Evolutionary conservation across 2,329 filamentous ascomycete genomes (phyloP).

Genomic region (Orbilia oligospora): DNA sequence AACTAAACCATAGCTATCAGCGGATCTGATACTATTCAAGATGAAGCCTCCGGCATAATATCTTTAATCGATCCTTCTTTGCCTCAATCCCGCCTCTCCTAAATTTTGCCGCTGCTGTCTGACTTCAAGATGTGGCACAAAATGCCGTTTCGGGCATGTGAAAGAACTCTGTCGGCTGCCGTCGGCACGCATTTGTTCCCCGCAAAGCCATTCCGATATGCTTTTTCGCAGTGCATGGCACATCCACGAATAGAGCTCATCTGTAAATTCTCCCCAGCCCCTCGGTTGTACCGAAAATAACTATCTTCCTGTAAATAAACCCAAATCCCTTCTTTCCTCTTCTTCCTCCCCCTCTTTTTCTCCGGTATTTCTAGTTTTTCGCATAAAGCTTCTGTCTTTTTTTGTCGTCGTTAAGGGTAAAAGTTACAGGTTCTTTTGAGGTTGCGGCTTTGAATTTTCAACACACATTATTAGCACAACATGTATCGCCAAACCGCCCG

Average conservation of each 20-base stretch:
- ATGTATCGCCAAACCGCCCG: conserved; percentile 59
- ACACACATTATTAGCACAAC: conserved; percentile 25
- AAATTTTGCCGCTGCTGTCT: too few species aligned
- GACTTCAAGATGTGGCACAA: neutral
- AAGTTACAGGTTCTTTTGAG: neutral
- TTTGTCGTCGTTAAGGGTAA: neutral
- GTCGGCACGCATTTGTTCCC: conserved; percentile 49
- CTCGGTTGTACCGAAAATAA: conserved; percentile 38
- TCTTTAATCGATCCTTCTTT: too few species aligned
- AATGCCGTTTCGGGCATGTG: conserved; percentile 40
- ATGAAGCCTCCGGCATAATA: too few species aligned
- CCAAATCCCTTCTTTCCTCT: neutral
- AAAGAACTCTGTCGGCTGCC: conserved; percentile 49
- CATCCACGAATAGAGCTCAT: conserved; percentile 22
- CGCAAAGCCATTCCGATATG: conserved; percentile 51
- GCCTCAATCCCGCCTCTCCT: too few species aligned
- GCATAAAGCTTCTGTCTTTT: neutral
- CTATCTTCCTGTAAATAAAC: conserved; percentile 7
- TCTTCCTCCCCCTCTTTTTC: conserved; percentile 4
- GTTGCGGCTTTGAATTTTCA: neutral
- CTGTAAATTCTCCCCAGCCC: conserved; percentile 14
- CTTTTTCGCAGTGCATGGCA: too few species aligned
- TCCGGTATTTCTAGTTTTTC: neutral
- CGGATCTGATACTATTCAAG: too few species aligned
- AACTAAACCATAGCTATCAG: too few species aligned